phyloP scores from a whole-genome alignment of 108 stramenopile species.

The Stephanodiscus minutulus region DNA sequence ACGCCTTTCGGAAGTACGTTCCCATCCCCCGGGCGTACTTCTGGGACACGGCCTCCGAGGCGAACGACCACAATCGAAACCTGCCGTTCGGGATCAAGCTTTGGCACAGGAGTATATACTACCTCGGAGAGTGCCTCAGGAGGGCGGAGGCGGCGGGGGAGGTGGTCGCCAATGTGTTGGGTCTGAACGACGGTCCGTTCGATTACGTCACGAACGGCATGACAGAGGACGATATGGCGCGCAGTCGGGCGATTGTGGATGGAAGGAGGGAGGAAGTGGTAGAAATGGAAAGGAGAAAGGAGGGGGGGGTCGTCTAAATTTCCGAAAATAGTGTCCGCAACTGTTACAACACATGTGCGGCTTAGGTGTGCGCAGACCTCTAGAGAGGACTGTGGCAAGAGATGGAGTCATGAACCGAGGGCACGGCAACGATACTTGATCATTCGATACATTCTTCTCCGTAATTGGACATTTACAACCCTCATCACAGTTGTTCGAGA shows the following conservation, averaged over 20 bases:
- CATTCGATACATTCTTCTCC: background rate
- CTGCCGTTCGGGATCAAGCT: slow-evolving; percentile 46
- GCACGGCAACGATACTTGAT: background rate
- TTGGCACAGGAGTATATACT: slow-evolving; percentile 57
- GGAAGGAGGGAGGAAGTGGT: slow-evolving; percentile 21
- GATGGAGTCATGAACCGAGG: background rate
- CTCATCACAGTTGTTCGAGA: slow-evolving; percentile 7
- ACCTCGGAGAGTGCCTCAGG: slow-evolving; percentile 26
- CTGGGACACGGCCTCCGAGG: slow-evolving; percentile 49
- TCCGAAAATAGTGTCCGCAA: background rate
- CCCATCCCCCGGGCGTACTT: slow-evolving; percentile 65
- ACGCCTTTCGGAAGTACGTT: slow-evolving; percentile 54
- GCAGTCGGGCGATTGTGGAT: slow-evolving; percentile 30
- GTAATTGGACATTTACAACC: slow-evolving; percentile 4
- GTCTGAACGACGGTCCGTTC: slow-evolving; percentile 47
- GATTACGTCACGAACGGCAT: slow-evolving; percentile 59
- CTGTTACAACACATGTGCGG: background rate
- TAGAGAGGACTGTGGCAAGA: background rate
- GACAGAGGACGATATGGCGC: slow-evolving; percentile 53
- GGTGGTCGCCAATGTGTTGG: slow-evolving; percentile 46
- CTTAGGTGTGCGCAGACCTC: background rate
- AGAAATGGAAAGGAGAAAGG: slow-evolving; percentile 19
- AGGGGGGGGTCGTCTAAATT: slow-evolving; percentile 6
- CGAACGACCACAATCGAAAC: slow-evolving; percentile 39
- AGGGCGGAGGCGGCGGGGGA: slow-evolving; percentile 49